These are phyloP conservation scores for Phytopythium aichiense DNA, from an alignment of 352 stramenopile genomes.

Conservation along the genomic window DNA sequence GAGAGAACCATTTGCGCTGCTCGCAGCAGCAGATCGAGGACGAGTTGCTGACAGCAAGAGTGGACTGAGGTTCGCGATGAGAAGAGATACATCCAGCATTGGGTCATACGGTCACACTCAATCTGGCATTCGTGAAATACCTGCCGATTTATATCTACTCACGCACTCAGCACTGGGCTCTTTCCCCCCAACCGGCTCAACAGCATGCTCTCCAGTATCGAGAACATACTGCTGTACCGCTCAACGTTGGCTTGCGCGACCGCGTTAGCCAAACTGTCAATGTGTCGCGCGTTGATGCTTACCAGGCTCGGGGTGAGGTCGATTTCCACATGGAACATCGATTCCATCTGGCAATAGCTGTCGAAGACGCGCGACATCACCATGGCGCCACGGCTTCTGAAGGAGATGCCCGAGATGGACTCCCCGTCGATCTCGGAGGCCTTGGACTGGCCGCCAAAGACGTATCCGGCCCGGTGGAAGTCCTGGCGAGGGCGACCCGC, in stretches of 20 bases:
- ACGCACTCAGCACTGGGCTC: background rate
- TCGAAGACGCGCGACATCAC: background rate
- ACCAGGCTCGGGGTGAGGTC: background rate
- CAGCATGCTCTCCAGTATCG: background rate
- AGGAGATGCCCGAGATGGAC: background rate
- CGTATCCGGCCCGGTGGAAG: background rate
- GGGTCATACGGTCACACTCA: background rate
- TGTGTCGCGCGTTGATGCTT: background rate
- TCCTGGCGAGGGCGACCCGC: background rate
- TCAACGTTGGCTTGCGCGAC: background rate
- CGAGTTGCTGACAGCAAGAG: background rate
- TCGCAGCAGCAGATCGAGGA: constrained; percentile 6
- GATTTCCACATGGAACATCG: background rate
- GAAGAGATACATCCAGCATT: background rate
- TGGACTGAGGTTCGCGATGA: no score
- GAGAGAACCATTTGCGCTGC: background rate
- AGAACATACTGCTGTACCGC: background rate
- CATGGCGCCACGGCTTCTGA: background rate
- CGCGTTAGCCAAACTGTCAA: background rate
- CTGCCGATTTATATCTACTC: background rate
- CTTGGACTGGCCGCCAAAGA: background rate
- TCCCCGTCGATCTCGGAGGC: background rate
- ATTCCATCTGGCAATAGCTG: background rate
- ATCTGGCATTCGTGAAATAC: background rate
- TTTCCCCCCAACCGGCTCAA: background rate